Conservation (phyloP, 768 basidiomycete species). For the Lactifluus hygrophoroides region DNA sequence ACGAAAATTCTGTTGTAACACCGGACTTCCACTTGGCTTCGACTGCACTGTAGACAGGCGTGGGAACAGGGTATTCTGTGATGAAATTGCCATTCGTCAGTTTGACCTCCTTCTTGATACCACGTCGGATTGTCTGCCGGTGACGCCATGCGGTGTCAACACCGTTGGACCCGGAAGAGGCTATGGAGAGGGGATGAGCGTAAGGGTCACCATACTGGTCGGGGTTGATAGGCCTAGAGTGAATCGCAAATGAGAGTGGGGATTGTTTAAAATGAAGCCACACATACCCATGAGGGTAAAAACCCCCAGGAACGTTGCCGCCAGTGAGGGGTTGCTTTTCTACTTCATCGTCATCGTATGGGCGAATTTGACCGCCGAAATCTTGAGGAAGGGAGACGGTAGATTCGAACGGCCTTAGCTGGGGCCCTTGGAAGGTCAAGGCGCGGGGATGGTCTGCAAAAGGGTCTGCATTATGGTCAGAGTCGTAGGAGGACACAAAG, state of each 20-base stretch:
- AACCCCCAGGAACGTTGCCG: constrained; percentile 51
- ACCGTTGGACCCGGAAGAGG: constrained; percentile 30
- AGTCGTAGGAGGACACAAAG: constrained; percentile 29
- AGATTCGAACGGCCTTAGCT: constrained; percentile 51
- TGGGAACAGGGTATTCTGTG: constrained; percentile 81
- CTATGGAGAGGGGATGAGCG: constrained; percentile 35
- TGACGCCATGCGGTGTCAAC: constrained; percentile 44
- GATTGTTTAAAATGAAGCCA: background rate
- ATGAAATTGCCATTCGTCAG: constrained; percentile 92
- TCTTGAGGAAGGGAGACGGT: constrained; percentile 46
- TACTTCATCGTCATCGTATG: constrained; percentile 57
- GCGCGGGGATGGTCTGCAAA: constrained; percentile 62
- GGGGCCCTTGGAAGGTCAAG: constrained; percentile 52
- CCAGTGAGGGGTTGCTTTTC: constrained; percentile 72
- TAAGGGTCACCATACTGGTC: constrained; percentile 62
- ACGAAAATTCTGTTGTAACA: constrained; percentile 87
- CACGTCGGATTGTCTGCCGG: constrained; percentile 86
- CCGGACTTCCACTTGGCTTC: constrained; percentile 63
- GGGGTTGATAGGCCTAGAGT: constrained; percentile 38
- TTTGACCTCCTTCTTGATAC: constrained; percentile 90
- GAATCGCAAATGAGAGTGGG: constrained; percentile 4
- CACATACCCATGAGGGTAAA: constrained; percentile 69
- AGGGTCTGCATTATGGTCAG: constrained; percentile 48
- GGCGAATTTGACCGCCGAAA: constrained; percentile 32
- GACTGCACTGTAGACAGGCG: constrained; percentile 72